phyloP scores from a whole-genome alignment of 371 early-diverging fungal genomes.

The Mucor circinelloides region DNA sequence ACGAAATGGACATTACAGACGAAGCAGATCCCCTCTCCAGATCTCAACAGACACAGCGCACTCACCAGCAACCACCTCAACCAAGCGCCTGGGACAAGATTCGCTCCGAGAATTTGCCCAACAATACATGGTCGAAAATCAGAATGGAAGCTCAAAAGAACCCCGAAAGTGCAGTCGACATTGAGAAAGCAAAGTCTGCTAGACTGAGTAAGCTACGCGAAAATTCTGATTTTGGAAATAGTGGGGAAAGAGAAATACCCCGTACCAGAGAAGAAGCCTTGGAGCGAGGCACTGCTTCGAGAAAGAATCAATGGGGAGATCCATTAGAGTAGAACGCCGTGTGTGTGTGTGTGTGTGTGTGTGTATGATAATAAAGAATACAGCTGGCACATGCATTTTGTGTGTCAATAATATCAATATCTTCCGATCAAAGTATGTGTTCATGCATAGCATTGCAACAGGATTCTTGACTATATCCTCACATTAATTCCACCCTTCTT shows the following conservation, averaged over 20 bases:
- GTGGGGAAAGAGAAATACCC: constrained; percentile 42
- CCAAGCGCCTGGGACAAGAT: constrained; percentile 49
- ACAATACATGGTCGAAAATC: constrained; percentile 43
- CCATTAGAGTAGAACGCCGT: constrained; percentile 23
- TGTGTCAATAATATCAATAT: neutral
- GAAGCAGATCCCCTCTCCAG: constrained; percentile 12
- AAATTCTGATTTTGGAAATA: constrained; percentile 19
- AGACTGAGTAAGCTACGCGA: constrained; percentile 23
- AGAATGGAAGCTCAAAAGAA: constrained; percentile 41
- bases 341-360: neutral
- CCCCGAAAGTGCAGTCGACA: constrained; percentile 12
- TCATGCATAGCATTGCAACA: neutral
- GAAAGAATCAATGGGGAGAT: constrained; percentile 51
- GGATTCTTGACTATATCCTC: neutral
- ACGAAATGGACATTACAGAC: constrained; percentile 11
- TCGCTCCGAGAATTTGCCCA: constrained; percentile 43
- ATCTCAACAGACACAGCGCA: constrained; percentile 1
- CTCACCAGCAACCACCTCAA: constrained; percentile 18
- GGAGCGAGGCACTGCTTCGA: constrained; percentile 11
- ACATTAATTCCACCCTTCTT: neutral
- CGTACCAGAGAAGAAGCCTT: constrained; percentile 48
- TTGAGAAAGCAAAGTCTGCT: constrained; percentile 28
- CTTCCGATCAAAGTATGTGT: constrained; percentile 12
- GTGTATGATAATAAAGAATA: neutral
- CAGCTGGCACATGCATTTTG: constrained; percentile 3